Conservation (phyloP, 1,284 basidiomycete genomes). For the Fomitopsis pinicola region DNA sequence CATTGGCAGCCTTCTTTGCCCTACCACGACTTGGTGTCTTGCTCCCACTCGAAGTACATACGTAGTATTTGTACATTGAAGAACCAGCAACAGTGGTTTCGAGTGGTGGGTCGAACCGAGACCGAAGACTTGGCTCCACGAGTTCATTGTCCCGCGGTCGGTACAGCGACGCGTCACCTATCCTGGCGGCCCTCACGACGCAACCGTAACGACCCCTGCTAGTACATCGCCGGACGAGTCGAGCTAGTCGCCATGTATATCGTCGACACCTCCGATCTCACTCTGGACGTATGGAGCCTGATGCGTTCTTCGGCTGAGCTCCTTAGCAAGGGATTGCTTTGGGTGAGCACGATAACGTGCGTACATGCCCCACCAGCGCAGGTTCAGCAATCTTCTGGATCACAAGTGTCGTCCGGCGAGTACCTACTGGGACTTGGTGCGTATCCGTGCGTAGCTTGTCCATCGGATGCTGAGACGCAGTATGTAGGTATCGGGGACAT, state of each 20-base stretch:
- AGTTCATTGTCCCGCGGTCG: too few species aligned
- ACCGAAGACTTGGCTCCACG: too few species aligned
- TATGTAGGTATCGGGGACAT: constrained; percentile 67
- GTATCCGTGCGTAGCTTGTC: constrained; percentile 11
- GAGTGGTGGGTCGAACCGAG: too few species aligned
- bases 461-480: not conserved
- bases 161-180: too few species aligned
- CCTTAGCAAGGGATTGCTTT: constrained; percentile 21
- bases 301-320: constrained; percentile 19
- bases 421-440: constrained; percentile 57
- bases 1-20: too few species aligned
- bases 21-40: too few species aligned
- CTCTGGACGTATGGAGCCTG: constrained; percentile 20
- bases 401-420: constrained; percentile 26
- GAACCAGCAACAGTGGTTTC: too few species aligned
- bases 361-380: not conserved
- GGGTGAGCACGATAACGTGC: constrained; percentile 17
- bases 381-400: constrained; percentile 4
- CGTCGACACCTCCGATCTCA: constrained; percentile 19
- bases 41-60: too few species aligned
- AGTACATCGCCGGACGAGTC: not conserved
- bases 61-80: too few species aligned
- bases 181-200: too few species aligned
- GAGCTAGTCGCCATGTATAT: constrained; percentile 17
- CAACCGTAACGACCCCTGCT: not conserved